Base-by-base conservation (phyloP, 83 land plant genomes). In the Picea abies region DNA sequence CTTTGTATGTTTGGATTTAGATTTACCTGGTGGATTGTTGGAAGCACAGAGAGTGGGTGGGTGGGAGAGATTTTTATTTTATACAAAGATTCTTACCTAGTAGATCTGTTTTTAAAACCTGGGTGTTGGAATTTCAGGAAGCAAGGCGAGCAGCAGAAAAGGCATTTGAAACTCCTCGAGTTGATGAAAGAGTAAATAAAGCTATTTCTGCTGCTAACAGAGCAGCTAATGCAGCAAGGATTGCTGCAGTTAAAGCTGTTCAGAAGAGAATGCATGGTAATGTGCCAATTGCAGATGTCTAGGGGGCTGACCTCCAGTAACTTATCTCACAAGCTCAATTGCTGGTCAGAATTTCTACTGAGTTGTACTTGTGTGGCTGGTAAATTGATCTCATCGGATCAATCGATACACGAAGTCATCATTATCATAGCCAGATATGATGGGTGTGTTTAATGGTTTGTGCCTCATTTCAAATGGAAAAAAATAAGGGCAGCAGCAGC, bases 211-310 rank as follows among this genome's bases (percentile, higher is more conserved):
- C 92, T 65, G 96, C 99, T 37, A 97, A 97, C 81, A 85, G 91
- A 82, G 94, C 98, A 12, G 96, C 99, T 66, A 97, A 89, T 32
- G 98, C 97, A 58, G 98, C 98, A 39, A 90, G 99, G 79, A 98
- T 97, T 37, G 96, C 98, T 83, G 98, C 98, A 9, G 91, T 97
- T 26, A 97, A 96, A 84, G 99, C 98, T 49, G 98, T 97, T 78
- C 98, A 94, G 83, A 96, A 81, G 58, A 78, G 67, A 41, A 63
- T 84, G 64, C 83, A 77, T 25, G 95, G 85, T 2, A 86, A 83
- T 60, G 82, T 60, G 22, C 17, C 64, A 25, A 29, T 29, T 32
- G 12, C 64, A 60, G 44, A 60, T 32, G 80, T 78, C 39, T 78
- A 58, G 29, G 14, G 61, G 17, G 78, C 23, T 47, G 29, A 8